Base-by-base conservation (phyloP, 2,329 filamentous ascomycete species). In the Colletotrichum ledebouriae region DNA sequence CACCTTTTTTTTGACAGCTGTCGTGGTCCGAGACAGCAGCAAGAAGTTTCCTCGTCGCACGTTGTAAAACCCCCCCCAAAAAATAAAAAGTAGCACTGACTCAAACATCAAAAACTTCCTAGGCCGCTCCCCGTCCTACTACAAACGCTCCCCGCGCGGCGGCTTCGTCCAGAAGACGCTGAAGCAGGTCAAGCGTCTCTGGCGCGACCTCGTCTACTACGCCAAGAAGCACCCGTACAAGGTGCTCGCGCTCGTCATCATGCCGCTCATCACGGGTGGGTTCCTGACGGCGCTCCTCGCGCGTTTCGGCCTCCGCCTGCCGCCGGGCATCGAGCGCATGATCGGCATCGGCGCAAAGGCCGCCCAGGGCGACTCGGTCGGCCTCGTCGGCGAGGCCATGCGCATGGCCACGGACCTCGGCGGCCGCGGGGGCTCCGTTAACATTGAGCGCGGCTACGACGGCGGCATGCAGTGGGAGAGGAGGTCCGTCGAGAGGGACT, bases 191-290 rank as follows among this genome's bases (percentile, higher is more conserved):
- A 91, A 91, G 76, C 89, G 91, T 49, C 87, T 97, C 70, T 82
- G 97, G 65, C 91, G 92, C 75, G 90, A 97, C 77, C 89, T 98
- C 9, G 85, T 91, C 77, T 88, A 90, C 77, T 97, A 95, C 81
- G 92, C 93, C 74, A 91, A 93, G 77, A 86, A 89, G 42, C 91
- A 98, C 81, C 95, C 94, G 0, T 82, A 94, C 76, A 97, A 97
- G 81, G 92, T 97, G 55, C 92, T 98, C 83, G 85, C 93, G 84
- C 87, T 94, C 70, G 91, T 97, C 71, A 87, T 98, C 74, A 89
- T 98, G 87, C 95, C 95, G 10, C 85, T 98, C 66, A 83, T 98
- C 74, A 94, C 91, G 1, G 93, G 93, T 59, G 95, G 95, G 37
- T 91, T 93, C 33, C 81, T 98, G 72, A 90, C 90, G 9, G 92